A percentile compares a stretch with the other conserved stretches of the same genome.
These are phyloP conservation scores for Adenanthera pavonina DNA, from an alignment of 306 rosid species.

Conservation along the genomic window DNA sequence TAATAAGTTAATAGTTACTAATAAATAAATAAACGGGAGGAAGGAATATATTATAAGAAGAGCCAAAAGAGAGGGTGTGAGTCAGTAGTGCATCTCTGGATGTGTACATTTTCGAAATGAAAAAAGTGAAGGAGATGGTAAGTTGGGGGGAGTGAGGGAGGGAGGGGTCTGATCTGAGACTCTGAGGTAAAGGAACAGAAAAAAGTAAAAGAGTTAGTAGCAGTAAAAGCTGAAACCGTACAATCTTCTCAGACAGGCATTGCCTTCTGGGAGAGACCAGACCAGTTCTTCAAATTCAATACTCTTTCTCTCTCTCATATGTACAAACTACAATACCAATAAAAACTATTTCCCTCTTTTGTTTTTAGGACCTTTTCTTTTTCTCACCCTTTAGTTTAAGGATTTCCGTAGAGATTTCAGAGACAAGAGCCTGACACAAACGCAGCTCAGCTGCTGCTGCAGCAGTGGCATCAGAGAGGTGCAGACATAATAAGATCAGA, in stretches of 20 bases:
- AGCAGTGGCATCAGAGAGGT: conserved; percentile 74
- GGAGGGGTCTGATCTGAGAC: conserved; percentile 22
- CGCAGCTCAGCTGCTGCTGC: conserved; percentile 23
- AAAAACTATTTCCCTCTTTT: conserved; percentile 52
- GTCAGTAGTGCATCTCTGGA: background rate
- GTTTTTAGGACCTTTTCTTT: conserved; percentile 25
- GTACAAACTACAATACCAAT: background rate
- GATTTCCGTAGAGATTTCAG: conserved; percentile 92
- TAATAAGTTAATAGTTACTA: background rate
- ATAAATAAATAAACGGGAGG: background rate
- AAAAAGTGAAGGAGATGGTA: conserved; percentile 54
- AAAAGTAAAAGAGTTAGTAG: conserved; percentile 81
- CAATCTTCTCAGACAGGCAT: conserved; percentile 61
- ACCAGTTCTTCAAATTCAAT: conserved; percentile 55
- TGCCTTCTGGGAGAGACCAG: conserved; percentile 58
- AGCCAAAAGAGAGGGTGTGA: background rate
- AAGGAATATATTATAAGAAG: too few relatives aligned
- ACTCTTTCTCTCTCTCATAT: conserved; percentile 27
- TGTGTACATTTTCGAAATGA: conserved; percentile 35
- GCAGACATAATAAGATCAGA: conserved; percentile 77
- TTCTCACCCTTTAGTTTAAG: conserved; percentile 62
- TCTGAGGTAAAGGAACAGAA: conserved; percentile 77
- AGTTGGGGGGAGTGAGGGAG: conserved; percentile 46
- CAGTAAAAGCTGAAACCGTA: conserved; percentile 89
- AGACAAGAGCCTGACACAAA: conserved; percentile 71